Percentiles rank a stretch among this genome's conserved stretches.
Evolutionary conservation across 225 moss, liverwort and hornwort genomes (phyloP).

Genomic region (Bryoerythrophyllum caledonicum): DNA sequence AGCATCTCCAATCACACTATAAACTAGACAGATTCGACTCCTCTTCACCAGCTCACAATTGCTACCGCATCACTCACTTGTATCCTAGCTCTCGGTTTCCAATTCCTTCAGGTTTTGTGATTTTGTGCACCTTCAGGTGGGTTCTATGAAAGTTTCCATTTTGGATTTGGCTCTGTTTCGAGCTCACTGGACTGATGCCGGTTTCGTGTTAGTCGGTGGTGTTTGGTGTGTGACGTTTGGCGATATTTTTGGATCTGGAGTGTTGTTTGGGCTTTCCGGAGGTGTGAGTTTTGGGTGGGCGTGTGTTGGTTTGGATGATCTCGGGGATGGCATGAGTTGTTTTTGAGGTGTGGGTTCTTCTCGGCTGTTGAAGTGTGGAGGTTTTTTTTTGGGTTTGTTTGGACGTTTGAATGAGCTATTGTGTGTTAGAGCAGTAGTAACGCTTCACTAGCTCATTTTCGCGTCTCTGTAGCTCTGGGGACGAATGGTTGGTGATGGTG

Average conservation of each 20-base stretch:
- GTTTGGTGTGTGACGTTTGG: background rate
- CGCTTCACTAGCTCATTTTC: slow-evolving; percentile 36
- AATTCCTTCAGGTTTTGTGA: background rate
- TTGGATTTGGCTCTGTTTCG: background rate
- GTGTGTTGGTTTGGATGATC: background rate
- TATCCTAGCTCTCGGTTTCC: too few species aligned
- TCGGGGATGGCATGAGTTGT: background rate
- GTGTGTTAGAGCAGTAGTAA: slow-evolving; percentile 34
- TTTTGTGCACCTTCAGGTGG: background rate
- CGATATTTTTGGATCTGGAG: background rate
- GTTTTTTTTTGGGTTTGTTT: too few species aligned
- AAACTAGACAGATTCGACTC: too few species aligned
- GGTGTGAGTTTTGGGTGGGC: background rate
- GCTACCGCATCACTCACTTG: too few species aligned
- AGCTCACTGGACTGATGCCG: background rate
- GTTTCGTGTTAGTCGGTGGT: background rate
- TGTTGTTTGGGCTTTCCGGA: background rate
- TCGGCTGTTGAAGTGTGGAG: background rate
- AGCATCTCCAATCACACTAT: too few species aligned
- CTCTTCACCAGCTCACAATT: too few species aligned
- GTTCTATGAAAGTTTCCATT: background rate
- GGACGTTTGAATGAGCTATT: slow-evolving; percentile 10
- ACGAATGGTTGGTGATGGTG: background rate
- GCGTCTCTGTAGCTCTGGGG: slow-evolving; percentile 30
- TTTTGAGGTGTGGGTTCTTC: background rate